These are phyloP conservation scores for Hippophae tibetana DNA, from an alignment of 306 rosid genomes.

Conservation along the genomic window DNA sequence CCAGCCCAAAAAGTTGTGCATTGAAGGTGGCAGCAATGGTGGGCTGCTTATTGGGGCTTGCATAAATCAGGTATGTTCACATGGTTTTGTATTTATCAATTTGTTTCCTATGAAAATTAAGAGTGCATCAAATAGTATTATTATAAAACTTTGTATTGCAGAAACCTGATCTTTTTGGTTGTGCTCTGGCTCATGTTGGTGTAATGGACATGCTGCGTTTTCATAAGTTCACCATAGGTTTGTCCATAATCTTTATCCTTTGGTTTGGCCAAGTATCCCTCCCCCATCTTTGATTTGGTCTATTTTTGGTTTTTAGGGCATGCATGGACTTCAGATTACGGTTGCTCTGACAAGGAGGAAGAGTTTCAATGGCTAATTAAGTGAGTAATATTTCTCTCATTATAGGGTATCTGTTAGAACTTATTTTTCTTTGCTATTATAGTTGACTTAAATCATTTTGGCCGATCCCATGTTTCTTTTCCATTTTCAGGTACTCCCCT, in stretches of 20 bases:
- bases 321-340: conserved; percentile 90
- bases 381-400: conserved; percentile 34
- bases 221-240: conserved; percentile 92
- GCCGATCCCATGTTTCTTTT: background rate
- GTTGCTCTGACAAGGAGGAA: conserved; percentile 84
- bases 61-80: conserved; percentile 58
- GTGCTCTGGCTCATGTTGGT: conserved; percentile 95
- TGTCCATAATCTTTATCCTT: conserved; percentile 10
- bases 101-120: background rate
- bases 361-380: conserved; percentile 84
- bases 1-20: conserved; percentile 67
- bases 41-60: conserved; percentile 95
- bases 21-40: conserved; percentile 97
- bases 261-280: conserved; percentile 3
- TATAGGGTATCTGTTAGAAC: too few relatives aligned
- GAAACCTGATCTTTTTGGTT: conserved; percentile 94
- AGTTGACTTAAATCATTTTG: too few relatives aligned
- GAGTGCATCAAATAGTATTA: background rate
- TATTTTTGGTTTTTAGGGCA: conserved; percentile 48
- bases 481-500: conserved; percentile 69
- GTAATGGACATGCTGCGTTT: conserved; percentile 98
- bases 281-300: background rate
- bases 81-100: background rate
- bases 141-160: conserved; percentile 17
- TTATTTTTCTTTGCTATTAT: too few relatives aligned